Base-by-base conservation (phyloP, 805 yeast species). In the Clavispora vitiphila region DNA sequence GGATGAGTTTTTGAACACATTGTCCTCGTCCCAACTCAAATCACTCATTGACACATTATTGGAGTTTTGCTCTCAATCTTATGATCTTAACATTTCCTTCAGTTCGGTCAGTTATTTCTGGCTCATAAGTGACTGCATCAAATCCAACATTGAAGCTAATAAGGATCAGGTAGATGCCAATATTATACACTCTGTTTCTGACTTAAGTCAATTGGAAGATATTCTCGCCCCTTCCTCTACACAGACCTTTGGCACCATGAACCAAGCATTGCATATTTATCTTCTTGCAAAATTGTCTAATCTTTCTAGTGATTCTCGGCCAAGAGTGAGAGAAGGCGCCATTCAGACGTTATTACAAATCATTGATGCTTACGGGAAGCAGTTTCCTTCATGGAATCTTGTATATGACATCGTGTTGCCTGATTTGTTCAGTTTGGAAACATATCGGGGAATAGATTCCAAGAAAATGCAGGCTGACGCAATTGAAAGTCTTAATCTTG, bases 71-170 rank as follows among this genome's bases (percentile, higher is more conserved):
- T 63, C 72, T 2, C 98, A 93, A 54, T 64, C 61, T 1, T 70
- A 68, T 47, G 96, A 91, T 50, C 61, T 91, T 49, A 91, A 91
- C 58, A 86, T 88, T 16, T 86, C 97, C 0, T 89, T 91, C 57
- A 86, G 95, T 37, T 82, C 96, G 0, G 85, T 89, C 8, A 86
- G 96, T 51, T 85, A 89, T 50, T 90, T 89, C 55, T 91, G 98
- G 98, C 61, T 85, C 12, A 78, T 93, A 3, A 86, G 96, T 51
- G 98, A 93, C 54, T 80, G 81, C 43, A 62, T 69, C 26, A 64
- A 62, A 37, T 49, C 56, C 8, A 44, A 41, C 9, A 48, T 40
- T 24, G 27, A 24, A 1, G 25, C 14, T 4, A 8, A 15, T 12
- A 25, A 19, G 16, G 39, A 37, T 24, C 39, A 16, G 4, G 18